phyloP scores from a whole-genome alignment of 345 rosid genomes.

The Triadica sebifera region DNA sequence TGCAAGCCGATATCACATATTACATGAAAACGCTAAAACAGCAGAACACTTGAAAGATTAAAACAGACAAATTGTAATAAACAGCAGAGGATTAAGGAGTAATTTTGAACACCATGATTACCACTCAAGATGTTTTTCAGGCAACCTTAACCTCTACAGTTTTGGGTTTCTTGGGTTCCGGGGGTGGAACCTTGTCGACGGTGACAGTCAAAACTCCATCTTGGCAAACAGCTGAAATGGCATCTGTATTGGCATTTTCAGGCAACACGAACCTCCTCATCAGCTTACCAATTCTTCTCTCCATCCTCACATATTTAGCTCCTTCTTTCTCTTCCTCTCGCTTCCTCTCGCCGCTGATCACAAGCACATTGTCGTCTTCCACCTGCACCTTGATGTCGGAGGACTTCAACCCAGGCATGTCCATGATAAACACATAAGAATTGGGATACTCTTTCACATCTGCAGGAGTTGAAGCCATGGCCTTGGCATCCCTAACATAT shows the following conservation, averaged over 20 bases:
- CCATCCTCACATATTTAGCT: slow-evolving; percentile 70
- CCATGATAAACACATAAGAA: slow-evolving; percentile 56
- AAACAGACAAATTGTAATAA: too few species aligned
- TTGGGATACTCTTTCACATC: slow-evolving; percentile 60
- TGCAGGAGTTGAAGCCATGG: slow-evolving; percentile 86
- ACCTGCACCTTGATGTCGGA: slow-evolving; percentile 71
- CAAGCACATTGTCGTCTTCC: slow-evolving; percentile 68
- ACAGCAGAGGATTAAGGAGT: too few species aligned
- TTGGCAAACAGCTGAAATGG: slow-evolving; percentile 55
- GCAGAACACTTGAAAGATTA: too few species aligned
- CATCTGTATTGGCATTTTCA: slow-evolving; percentile 18
- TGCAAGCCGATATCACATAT: too few species aligned
- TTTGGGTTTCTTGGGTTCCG: slow-evolving; percentile 73
- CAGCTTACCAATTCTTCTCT: slow-evolving; percentile 44
- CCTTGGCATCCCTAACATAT: slow-evolving; percentile 62
- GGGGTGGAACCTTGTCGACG: slow-evolving; percentile 71
- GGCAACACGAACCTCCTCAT: too few species aligned
- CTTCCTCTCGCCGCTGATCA: slow-evolving; percentile 63
- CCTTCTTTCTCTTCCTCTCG: slow-evolving; percentile 54
- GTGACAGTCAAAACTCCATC: slow-evolving; percentile 76
- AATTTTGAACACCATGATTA: too few species aligned
- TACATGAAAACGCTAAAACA: too few species aligned
- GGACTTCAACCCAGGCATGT: slow-evolving; percentile 78
- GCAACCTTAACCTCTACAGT: slow-evolving; percentile 70
- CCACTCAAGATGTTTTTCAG: slow-evolving; percentile 15